Evolutionary conservation across 305 asterid genomes (phyloP).

Genomic region (Fraxinus baroniana): DNA sequence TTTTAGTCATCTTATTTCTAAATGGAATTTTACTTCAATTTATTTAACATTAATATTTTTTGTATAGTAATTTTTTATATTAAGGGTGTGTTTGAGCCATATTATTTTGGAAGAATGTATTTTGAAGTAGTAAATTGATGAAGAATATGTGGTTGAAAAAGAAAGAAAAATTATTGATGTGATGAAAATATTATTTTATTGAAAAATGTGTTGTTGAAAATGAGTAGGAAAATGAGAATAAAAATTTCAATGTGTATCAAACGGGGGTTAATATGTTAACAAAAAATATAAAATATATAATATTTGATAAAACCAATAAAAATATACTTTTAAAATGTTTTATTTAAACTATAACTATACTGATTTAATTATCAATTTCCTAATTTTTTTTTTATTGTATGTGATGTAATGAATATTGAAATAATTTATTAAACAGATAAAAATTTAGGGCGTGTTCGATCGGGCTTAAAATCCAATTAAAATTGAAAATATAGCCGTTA

Average conservation of each 20-base stretch:
- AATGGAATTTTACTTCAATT: background rate
- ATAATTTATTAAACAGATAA: background rate
- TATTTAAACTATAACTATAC: background rate
- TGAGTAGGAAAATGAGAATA: no score
- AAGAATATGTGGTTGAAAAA: no score
- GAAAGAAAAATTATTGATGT: no score
- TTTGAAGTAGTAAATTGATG: no score
- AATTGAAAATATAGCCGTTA: no score
- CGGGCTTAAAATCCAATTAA: no score
- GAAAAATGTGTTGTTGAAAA: no score
- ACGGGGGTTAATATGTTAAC: background rate
- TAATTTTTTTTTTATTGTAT: background rate
- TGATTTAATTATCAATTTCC: background rate
- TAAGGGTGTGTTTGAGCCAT: background rate
- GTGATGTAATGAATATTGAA: background rate
- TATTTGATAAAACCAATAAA: background rate
- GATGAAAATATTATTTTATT: no score
- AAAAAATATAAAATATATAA: background rate
- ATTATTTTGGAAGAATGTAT: no score
- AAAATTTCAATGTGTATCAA: no score
- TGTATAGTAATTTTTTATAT: background rate
- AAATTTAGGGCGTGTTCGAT: background rate
- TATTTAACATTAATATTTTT: background rate
- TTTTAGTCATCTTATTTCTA: background rate
- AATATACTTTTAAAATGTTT: background rate